Percentiles rank a stretch among this genome's conserved stretches.
Conservation (phyloP, 1,284 basidiomycete genomes). For the Cronartium quercuum region DNA sequence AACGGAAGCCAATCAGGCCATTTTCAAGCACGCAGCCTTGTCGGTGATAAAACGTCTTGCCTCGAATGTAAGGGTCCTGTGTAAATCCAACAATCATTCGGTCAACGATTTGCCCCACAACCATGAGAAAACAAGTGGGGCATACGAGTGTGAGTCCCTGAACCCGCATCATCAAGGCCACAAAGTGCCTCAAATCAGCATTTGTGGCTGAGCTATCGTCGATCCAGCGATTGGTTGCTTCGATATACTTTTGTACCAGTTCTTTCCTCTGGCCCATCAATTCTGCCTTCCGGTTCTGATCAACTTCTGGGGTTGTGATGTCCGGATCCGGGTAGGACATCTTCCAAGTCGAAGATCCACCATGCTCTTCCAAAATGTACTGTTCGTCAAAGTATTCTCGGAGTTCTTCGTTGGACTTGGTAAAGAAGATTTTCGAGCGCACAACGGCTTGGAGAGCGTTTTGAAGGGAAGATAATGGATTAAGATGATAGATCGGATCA, state of each 20-base stretch:
- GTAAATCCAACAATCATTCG: too few species aligned
- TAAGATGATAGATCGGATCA: too few species aligned
- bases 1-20: neutral
- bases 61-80: neutral
- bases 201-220: neutral
- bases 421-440: slow-evolving; percentile 37
- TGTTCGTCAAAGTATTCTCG: neutral
- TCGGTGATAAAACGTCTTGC: neutral
- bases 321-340: neutral
- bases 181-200: neutral
- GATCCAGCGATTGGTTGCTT: neutral
- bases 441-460: slow-evolving; percentile 37
- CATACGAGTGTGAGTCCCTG: neutral
- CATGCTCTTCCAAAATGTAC: neutral
- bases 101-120: too few species aligned
- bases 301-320: neutral
- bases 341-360: neutral
- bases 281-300: neutral
- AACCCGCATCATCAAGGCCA: neutral
- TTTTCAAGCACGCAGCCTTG: neutral
- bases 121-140: too few species aligned
- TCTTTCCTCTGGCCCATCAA: slow-evolving; percentile 45
- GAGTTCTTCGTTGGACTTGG: slow-evolving; percentile 43
- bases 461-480: too few species aligned
- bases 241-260: neutral